A percentile compares a stretch with the other conserved stretches of the same genome.
These are phyloP conservation scores for Suillus cothurnatus DNA, from an alignment of 768 basidiomycete genomes.

Conservation along the genomic window DNA sequence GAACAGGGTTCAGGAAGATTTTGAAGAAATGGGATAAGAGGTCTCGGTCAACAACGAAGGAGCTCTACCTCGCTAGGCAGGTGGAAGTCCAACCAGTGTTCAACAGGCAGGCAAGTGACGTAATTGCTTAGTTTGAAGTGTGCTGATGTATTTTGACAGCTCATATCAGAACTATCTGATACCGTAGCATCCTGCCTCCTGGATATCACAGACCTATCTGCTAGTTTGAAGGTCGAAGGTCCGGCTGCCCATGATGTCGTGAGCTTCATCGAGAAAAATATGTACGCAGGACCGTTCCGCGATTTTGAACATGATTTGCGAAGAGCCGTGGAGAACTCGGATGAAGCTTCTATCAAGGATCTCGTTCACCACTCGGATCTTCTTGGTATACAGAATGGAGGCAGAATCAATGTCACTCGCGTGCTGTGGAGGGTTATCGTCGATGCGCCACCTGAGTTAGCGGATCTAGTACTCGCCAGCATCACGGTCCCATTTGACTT, in stretches of 20 bases:
- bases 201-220: slow-evolving; percentile 75
- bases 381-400: slow-evolving; percentile 59
- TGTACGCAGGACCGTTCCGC: slow-evolving; percentile 72
- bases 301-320: slow-evolving; percentile 89
- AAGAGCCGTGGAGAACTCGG: slow-evolving; percentile 68
- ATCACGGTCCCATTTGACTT: slow-evolving; percentile 80
- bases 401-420: slow-evolving; percentile 76
- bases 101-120: slow-evolving; percentile 78
- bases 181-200: slow-evolving; percentile 84
- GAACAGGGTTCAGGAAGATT: slow-evolving; percentile 95
- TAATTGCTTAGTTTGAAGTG: slow-evolving; percentile 8
- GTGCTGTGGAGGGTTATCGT: slow-evolving; percentile 93
- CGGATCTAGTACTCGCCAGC: slow-evolving; percentile 72
- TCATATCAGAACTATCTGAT: slow-evolving; percentile 94
- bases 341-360: slow-evolving; percentile 63
- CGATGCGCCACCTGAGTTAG: slow-evolving; percentile 73
- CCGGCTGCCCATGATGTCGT: slow-evolving; percentile 76
- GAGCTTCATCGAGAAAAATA: slow-evolving; percentile 61
- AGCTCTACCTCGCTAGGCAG: slow-evolving; percentile 92
- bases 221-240: slow-evolving; percentile 78
- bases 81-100: slow-evolving; percentile 99
- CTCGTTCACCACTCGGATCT: slow-evolving; percentile 72
- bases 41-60: slow-evolving; percentile 93
- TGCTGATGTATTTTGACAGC: slow-evolving; percentile 45
- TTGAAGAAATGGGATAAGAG: slow-evolving; percentile 99